phyloP scores from a whole-genome alignment of 805 yeast genomes.

The Alloascoidea africana region DNA sequence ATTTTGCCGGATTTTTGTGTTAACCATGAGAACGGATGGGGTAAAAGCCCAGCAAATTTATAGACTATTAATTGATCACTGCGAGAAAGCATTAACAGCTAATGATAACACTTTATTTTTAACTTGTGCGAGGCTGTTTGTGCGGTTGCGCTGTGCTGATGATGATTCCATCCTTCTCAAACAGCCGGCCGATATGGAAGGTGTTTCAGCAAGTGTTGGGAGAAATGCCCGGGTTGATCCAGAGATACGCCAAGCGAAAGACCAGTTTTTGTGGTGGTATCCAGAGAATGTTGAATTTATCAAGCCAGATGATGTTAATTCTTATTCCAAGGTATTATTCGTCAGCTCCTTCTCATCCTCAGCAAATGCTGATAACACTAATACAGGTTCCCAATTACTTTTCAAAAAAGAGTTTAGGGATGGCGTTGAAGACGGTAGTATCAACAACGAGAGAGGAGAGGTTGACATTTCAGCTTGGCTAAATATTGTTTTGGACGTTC shows the following conservation, averaged over 20 bases:
- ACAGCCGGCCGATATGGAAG: constrained; percentile 46
- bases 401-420: constrained; percentile 3
- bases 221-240: constrained; percentile 24
- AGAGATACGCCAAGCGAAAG: constrained; percentile 10
- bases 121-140: constrained; percentile 20
- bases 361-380: constrained; percentile 1
- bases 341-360: constrained; percentile 3
- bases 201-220: constrained; percentile 42
- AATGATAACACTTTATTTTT: constrained; percentile 12
- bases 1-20: constrained; percentile 15
- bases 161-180: constrained; percentile 22
- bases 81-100: constrained; percentile 7
- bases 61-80: constrained; percentile 10
- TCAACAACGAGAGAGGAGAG: constrained; percentile 7
- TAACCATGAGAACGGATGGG: constrained; percentile 13
- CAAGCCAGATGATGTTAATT: constrained; percentile 26
- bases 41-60: constrained; percentile 14
- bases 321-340: constrained; percentile 18
- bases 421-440: constrained; percentile 11
- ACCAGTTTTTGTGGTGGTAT: constrained; percentile 32
- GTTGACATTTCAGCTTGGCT: constrained; percentile 40
- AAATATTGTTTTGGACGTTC: constrained; percentile 27
- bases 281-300: constrained; percentile 43
- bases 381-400: neutral
- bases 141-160: constrained; percentile 20